A percentile compares a stretch with the other conserved stretches of the same genome.
phyloP scores from a whole-genome alignment of 176 grass and related monocot species.

The Paspalum notatum region DNA sequence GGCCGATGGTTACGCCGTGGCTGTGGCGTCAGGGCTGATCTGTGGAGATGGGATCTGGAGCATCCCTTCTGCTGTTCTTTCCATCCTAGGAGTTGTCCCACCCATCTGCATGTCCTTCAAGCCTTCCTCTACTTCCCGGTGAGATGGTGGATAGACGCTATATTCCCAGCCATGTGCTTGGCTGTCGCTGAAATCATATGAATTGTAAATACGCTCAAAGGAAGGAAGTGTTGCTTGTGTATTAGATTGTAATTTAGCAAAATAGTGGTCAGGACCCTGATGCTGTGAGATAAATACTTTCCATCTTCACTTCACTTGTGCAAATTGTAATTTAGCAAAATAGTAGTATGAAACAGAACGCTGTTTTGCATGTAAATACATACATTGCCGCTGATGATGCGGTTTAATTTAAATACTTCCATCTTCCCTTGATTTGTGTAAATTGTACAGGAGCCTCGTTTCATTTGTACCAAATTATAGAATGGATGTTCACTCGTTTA shows the following conservation, averaged over 20 bases:
- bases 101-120: conserved; percentile 54
- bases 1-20: conserved; percentile 39
- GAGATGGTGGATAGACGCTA: background rate
- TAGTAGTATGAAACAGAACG: background rate
- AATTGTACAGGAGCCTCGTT: background rate
- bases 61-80: conserved; percentile 53
- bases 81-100: conserved; percentile 40
- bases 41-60: conserved; percentile 58
- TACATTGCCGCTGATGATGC: background rate
- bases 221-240: background rate
- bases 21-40: conserved; percentile 44
- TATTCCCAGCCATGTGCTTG: background rate
- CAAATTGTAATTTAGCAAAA: background rate
- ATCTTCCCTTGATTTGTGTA: background rate
- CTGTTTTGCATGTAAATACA: background rate
- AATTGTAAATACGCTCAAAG: conserved; percentile 29
- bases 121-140: conserved; percentile 42
- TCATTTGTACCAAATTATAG: background rate
- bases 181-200: background rate
- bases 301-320: too few relatives aligned
- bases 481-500: background rate
- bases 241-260: background rate
- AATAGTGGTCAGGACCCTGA: too few relatives aligned
- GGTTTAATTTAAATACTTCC: background rate
- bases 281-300: too few relatives aligned